Evolutionary conservation across 2,329 filamentous ascomycete species (phyloP).

Genomic region (Diaporthe caulivora): DNA sequence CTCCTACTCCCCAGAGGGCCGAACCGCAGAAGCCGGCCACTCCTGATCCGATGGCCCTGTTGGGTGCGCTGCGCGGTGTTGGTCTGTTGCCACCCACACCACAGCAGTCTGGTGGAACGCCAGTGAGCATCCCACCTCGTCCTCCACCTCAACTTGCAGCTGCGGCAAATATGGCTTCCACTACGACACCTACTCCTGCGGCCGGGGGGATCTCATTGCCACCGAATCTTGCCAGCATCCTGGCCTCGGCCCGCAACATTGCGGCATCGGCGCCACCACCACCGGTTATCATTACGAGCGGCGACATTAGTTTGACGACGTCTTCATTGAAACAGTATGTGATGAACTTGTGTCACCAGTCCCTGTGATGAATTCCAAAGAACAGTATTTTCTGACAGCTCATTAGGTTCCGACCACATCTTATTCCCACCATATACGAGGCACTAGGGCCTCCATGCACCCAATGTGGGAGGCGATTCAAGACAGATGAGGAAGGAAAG

Average conservation of each 20-base stretch:
- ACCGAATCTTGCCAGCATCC: conserved; percentile 47
- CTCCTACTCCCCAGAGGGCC: conserved; percentile 60
- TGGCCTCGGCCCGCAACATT: conserved; percentile 43
- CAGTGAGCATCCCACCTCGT: conserved; percentile 48
- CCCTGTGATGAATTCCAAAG: conserved; percentile 34
- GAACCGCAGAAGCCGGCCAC: conserved; percentile 55
- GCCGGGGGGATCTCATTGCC: conserved; percentile 38
- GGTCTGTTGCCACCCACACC: conserved; percentile 70
- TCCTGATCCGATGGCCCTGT: conserved; percentile 68
- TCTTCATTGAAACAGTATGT: conserved; percentile 81
- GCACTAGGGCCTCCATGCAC: conserved; percentile 88
- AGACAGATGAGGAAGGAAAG: conserved; percentile 80
- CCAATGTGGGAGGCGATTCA: conserved; percentile 91
- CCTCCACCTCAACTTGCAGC: conserved; percentile 45
- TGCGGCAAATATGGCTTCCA: conserved; percentile 46
- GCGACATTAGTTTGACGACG: conserved; percentile 71
- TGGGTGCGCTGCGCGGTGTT: conserved; percentile 76
- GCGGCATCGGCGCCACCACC: conserved; percentile 39
- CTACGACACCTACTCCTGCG: conserved; percentile 14
- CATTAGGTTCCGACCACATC: conserved; percentile 77
- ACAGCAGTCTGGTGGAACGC: conserved; percentile 54
- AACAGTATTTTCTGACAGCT: conserved; percentile 20
- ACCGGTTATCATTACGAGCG: conserved; percentile 34
- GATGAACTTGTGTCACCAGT: too few species aligned
- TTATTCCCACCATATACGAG: conserved; percentile 82